Percentiles rank a stretch among this genome's conserved stretches.
These are phyloP conservation scores for Anisogramma anomala DNA, from an alignment of 2,329 filamentous ascomycete species.

Conservation along the genomic window DNA sequence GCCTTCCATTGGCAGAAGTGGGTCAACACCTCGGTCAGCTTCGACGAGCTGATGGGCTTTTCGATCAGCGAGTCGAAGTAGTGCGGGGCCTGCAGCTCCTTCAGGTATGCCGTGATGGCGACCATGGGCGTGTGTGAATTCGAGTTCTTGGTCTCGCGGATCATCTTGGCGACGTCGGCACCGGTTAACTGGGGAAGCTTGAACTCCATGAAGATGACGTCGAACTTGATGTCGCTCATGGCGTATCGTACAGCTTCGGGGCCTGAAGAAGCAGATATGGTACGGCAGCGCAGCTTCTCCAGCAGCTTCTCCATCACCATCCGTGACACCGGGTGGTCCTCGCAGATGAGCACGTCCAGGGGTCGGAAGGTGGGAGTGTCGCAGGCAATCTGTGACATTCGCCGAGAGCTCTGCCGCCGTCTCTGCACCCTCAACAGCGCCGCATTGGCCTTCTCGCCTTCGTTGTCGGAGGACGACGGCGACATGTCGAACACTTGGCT, in stretches of 20 bases:
- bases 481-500: constrained; percentile 96
- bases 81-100: constrained; percentile 87
- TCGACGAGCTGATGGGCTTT: constrained; percentile 88
- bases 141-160: constrained; percentile 88
- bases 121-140: constrained; percentile 94
- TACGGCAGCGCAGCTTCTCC: constrained; percentile 89
- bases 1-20: constrained; percentile 90
- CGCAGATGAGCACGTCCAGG: constrained; percentile 88
- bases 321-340: constrained; percentile 91
- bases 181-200: constrained; percentile 91
- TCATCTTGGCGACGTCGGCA: constrained; percentile 92
- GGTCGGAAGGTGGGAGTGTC: constrained; percentile 80
- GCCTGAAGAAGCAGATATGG: constrained; percentile 81
- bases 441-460: constrained; percentile 83
- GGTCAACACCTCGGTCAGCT: constrained; percentile 77
- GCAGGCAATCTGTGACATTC: constrained; percentile 82
- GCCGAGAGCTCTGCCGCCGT: constrained; percentile 86
- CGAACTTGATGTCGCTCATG: constrained; percentile 95
- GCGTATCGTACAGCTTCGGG: constrained; percentile 88
- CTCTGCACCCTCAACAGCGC: constrained; percentile 76
- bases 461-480: constrained; percentile 93
- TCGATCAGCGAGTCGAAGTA: constrained; percentile 94
- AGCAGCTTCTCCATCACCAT: constrained; percentile 98
- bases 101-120: constrained; percentile 94
- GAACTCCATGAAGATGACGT: constrained; percentile 97